Evolutionary conservation across 2,329 filamentous ascomycete species (phyloP).

Genomic region (Apiospora rasikravindrae): DNA sequence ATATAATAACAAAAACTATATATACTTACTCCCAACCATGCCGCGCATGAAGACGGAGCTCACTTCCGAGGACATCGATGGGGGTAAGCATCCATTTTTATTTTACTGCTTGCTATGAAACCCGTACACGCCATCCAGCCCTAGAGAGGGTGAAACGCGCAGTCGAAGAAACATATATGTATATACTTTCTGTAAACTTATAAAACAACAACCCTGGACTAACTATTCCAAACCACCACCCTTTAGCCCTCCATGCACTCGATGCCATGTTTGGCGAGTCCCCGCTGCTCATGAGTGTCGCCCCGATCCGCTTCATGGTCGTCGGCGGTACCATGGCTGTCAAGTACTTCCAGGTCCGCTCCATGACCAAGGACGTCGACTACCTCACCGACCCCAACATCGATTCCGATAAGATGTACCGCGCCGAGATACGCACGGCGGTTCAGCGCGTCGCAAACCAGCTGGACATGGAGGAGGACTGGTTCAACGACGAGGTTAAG

Average conservation of each 20-base stretch:
- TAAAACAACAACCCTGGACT: background rate
- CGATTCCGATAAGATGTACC: conserved; percentile 29
- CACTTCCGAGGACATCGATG: conserved; percentile 7
- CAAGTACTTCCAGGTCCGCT: conserved; percentile 29
- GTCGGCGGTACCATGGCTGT: conserved; percentile 33
- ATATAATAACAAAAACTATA: too few relatives aligned
- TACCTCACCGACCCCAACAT: conserved; percentile 35
- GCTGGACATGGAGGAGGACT: conserved; percentile 24
- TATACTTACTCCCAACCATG: background rate
- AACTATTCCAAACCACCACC: background rate
- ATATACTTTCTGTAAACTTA: background rate
- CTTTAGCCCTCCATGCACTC: conserved; percentile 30
- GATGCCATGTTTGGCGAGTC: conserved; percentile 31
- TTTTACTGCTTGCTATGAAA: background rate
- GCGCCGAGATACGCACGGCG: conserved; percentile 25
- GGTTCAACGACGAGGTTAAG: conserved; percentile 33
- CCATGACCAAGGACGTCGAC: conserved; percentile 33
- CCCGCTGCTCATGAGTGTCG: conserved; percentile 34
- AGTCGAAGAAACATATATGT: background rate
- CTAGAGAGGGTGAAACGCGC: background rate
- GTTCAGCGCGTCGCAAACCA: conserved; percentile 25
- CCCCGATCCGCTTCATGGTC: conserved; percentile 34
- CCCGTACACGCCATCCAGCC: background rate
- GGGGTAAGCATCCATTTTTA: conserved; percentile 10
- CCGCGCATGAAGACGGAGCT: conserved; percentile 15